Base-by-base conservation (phyloP, 495 filamentous ascomycete genomes). In the Amniculicola lignicola region DNA sequence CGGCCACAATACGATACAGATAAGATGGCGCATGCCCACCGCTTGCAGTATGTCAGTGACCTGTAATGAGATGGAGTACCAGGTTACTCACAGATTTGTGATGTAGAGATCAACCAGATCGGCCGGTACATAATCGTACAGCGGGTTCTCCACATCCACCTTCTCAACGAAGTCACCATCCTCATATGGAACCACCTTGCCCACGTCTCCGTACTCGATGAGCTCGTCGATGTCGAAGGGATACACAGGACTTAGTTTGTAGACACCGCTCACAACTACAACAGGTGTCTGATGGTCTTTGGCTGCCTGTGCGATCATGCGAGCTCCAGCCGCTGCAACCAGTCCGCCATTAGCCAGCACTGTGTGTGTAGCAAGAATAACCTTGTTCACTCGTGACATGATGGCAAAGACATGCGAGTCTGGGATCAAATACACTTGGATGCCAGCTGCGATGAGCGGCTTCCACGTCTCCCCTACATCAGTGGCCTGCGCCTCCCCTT, bases 331-430 rank as follows among this genome's bases (percentile, higher is more conserved):
- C 14, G 89, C 83, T 11, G 88, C 88, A 14, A 95, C 77, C 21
- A 93, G 75, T 12, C 86, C 88, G 31, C 91, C 91, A 64, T 92
- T 90, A 29, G 88, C 88, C 31, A 91, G 82, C 33, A 96, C 87
- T 14, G 84, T 85, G 63, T 91, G 87, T 7, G 90, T 89, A 19
- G 85, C 82, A 21, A 96, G 77, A 27, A 96, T 87, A 55, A 96
- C 90, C 75, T 96, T 96, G 75, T 91, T 94, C 63, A 95, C 88
- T 46, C 84, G 82, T 0, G 91, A 86, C 86, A 96, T 96, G 50
- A 95, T 82, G 4, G 90, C 90, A 72, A 89, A 92, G 31, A 93
- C 80, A 11, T 87, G 86, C 10, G 87, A 85, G 67, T 90, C 89
- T 18, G 90, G 84, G 31, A 95, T 85, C 23, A 88, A 75, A 54